Conservation (phyloP, 2,329 filamentous ascomycete species). For the Cladosporium sp. region DNA sequence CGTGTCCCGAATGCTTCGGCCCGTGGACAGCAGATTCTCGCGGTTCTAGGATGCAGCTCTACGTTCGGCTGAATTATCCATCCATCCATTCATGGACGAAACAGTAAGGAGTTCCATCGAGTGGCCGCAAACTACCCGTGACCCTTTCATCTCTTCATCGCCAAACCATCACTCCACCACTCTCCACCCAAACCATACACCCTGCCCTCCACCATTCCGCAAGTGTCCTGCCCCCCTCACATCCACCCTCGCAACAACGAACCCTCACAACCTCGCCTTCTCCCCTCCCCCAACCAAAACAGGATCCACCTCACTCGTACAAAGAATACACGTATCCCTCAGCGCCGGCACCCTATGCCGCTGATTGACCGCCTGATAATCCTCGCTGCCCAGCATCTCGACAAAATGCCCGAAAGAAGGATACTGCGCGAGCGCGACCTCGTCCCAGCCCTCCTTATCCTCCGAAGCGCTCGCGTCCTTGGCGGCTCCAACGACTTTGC, state of each 20-base stretch:
- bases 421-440: slow-evolving; percentile 60
- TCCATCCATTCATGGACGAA: no score
- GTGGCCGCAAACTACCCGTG: no score
- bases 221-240: background rate
- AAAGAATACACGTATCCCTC: slow-evolving; percentile 32
- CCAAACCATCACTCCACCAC: no score
- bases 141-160: no score
- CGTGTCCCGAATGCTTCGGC: no score
- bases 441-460: slow-evolving; percentile 47
- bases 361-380: slow-evolving; percentile 55
- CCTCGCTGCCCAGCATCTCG: slow-evolving; percentile 52
- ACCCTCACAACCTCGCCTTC: background rate
- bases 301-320: slow-evolving; percentile 31
- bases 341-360: slow-evolving; percentile 42
- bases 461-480: slow-evolving; percentile 17
- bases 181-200: no score
- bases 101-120: no score
- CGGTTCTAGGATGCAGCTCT: no score
- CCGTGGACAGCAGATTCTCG: no score
- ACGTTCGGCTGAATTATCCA: no score
- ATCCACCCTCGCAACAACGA: background rate
- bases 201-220: no score
- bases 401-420: slow-evolving; percentile 56
- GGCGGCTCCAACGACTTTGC: slow-evolving; percentile 45
- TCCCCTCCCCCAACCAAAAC: slow-evolving; percentile 14